Evolutionary conservation across 2,329 filamentous ascomycete genomes (phyloP), one percentile per base, ranked within the genome.

Genomic region (Penicillium occitanis): DNA sequence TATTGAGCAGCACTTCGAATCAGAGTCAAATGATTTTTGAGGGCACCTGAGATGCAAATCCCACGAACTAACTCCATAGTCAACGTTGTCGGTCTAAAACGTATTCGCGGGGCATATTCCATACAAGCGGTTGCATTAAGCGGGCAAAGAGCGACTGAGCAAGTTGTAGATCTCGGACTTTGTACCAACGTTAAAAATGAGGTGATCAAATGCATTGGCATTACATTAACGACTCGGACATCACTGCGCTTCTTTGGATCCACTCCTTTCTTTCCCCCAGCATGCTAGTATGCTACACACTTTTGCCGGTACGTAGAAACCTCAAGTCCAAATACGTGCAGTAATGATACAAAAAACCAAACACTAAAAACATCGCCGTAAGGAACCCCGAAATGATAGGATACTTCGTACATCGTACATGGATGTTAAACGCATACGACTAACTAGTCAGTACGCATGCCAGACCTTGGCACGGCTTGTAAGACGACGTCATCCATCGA

Each of bases 401-500:
- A 57, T 19, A 55, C 42, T 46, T n/a, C 17, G 40, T 46, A 22
- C 42, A n/a, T 11, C 50, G 17, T 55, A 35, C 28, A 42, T 25
- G 19, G 8, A 48, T 13, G 44, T 13, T 13, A 51, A 6, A 51
- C 13, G 25, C 48, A 28, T 17, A 33, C 30, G 7, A 33, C 30
- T 33, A 33, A 6, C 13, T 25, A 50, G 46, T 28, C 46, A 7
- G 46, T 28, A 50, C 22, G 17, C 22, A 6, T 50, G 5, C 19
- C 57, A 46, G 17, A 46, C 57, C 57, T 44, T 60, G 57, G 37
- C 19, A 40, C 25, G 57, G 37, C 22, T 60, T 46, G 22, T 7
- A 46, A 46, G 37, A 46, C 57, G 40, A 60, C 22, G 57, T 60
- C 57, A 60, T 60, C 57, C 13, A 30, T 46, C 22, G 1, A 37